Evolutionary conservation across 495 filamentous ascomycete species (phyloP), one percentile per base, ranked within the genome.

Genomic region (Geopyxis carbonaria): DNA sequence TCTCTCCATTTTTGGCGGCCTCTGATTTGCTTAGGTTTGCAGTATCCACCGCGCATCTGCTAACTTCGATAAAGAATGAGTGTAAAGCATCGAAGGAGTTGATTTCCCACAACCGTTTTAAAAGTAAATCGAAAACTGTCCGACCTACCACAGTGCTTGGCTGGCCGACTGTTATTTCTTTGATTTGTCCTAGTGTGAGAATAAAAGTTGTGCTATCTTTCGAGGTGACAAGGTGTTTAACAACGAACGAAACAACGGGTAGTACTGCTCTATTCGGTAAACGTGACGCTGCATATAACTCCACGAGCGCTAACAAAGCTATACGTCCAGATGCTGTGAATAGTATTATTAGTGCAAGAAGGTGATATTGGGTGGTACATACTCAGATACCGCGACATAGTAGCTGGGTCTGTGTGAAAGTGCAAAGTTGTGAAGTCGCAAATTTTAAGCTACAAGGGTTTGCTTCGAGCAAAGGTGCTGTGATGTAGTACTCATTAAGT

Each of bases 191-290:
- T 38, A 84, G 70, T 6, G 68, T 69, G 16, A 75, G 59, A 19
- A 72, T 59, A 40, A 74, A 69, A 47, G 57, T 63, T 43, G 64
- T 57, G 46, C 51, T 56, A 46, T 54, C 60, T 54, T 53, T 59
- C 45, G 55, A 59, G 34, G 48, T 58, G 37, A 81, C 67, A 22
- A 91, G 48, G 45, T 85, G 73, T 31, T 76, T 76, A 33, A 81
- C 64, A 33, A 95, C 63, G 61, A 93, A 93, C 24, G 78, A 80
- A 10, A 97, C 67, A 10, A 95, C 68, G n/a, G 79, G 70, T n/a
- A 87, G 66, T 22, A 76, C 76, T 9, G 78, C 75, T 27, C 68
- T 61, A 38, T 71, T 78, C n/a, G 82, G 80, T 20, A 92, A 74
- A 1, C 69, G 61, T 5, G 69, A 72, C 38, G 81, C 72, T 5